phyloP scores from a whole-genome alignment of 768 basidiomycete genomes.

The Kwoniella shandongensis region DNA sequence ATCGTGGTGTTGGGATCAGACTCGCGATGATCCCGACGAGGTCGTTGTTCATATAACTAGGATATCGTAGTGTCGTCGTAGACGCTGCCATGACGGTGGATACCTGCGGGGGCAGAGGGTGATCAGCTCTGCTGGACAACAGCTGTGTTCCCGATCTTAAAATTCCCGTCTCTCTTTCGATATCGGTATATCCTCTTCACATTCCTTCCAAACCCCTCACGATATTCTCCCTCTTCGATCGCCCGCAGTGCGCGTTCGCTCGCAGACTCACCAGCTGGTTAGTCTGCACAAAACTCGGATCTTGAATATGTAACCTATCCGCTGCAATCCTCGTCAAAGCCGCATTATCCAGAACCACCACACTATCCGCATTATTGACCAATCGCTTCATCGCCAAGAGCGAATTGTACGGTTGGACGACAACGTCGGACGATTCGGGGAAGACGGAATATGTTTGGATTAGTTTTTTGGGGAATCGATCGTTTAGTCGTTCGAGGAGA shows the following conservation, averaged over 20 bases:
- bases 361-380: constrained; percentile 93
- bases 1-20: constrained; percentile 92
- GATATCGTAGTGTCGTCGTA: constrained; percentile 93
- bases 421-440: constrained; percentile 86
- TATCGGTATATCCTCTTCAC: neutral
- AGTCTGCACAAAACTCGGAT: constrained; percentile 56
- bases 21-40: constrained; percentile 95
- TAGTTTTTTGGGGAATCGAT: constrained; percentile 97
- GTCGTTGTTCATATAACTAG: constrained; percentile 99
- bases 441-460: constrained; percentile 99
- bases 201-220: neutral
- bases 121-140: no score
- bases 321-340: constrained; percentile 89
- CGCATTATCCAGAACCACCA: constrained; percentile 95
- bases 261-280: constrained; percentile 52
- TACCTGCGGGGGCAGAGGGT: constrained; percentile 59
- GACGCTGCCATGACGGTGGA: constrained; percentile 97
- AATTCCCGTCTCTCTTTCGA: no score
- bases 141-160: no score
- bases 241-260: neutral
- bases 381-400: constrained; percentile 87
- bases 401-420: constrained; percentile 98
- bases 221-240: neutral
- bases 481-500: constrained; percentile 90
- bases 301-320: constrained; percentile 80